Conservation (phyloP, 805 yeast genomes). For the Vanderwaltozyma polyspora region DNA sequence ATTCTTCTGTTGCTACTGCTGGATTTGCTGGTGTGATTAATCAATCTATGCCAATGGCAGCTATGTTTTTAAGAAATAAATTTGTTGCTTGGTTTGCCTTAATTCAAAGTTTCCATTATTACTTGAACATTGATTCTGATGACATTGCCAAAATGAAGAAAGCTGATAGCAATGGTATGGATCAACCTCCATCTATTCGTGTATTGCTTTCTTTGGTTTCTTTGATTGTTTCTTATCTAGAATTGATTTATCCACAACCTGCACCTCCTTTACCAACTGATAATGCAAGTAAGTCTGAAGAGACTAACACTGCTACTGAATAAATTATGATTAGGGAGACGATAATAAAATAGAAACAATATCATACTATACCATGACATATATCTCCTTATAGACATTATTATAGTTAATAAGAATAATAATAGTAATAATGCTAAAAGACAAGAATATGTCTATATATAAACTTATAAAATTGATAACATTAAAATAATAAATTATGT, state of each 20-base stretch:
- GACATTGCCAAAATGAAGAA: slow-evolving; percentile 25
- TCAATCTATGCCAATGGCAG: slow-evolving; percentile 58
- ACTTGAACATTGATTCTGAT: slow-evolving; percentile 17
- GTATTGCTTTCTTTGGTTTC: slow-evolving; percentile 37
- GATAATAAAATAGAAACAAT: too few species aligned
- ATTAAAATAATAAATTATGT: too few species aligned
- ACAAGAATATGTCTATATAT: too few species aligned
- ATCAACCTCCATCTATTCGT: slow-evolving; percentile 34
- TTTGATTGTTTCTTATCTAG: slow-evolving; percentile 44
- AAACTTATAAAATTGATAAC: neutral
- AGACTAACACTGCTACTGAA: neutral
- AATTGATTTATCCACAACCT: slow-evolving; percentile 34
- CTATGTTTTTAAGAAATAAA: slow-evolving; percentile 47
- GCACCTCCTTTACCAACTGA: neutral
- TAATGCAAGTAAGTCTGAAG: neutral
- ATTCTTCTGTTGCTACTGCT: slow-evolving; percentile 35
- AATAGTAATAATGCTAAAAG: too few species aligned
- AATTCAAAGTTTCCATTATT: slow-evolving; percentile 35
- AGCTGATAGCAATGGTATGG: slow-evolving; percentile 16
- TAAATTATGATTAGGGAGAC: neutral
- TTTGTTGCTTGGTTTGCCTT: slow-evolving; percentile 40
- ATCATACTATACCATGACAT: too few species aligned
- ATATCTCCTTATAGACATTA: too few species aligned
- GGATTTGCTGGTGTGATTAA: slow-evolving; percentile 29
- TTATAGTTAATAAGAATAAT: too few species aligned